Evolutionary conservation across 228 moss, liverwort and hornwort species (phyloP), one percentile per base, ranked within the genome.

Genomic region (Sphagnum magellanicum): DNA sequence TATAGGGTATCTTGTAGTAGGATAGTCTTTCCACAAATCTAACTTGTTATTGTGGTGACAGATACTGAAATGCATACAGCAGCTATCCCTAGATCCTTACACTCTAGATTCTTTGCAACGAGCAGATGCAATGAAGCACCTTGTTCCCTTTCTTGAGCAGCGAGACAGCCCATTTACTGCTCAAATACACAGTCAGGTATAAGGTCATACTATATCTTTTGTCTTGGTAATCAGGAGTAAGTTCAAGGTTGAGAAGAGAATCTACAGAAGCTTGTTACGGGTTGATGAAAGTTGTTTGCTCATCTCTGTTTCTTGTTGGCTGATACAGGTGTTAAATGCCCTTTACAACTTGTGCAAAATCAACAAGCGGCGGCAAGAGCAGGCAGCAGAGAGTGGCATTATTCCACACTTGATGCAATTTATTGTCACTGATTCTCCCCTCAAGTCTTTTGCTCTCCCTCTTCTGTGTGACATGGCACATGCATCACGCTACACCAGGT

Each of bases 391-490:
- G 81, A 88, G 97, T 85, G 97, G 92, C 78, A 88, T 97, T 62
- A 93, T 97, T 60, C 90, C 93, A 65, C 91, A 91, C 74, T 74
- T 97, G 68, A 90, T 97, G 78, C 90, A 88, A 69, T 93, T 93
- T 71, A 91, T 97, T 72, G 77, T 82, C 73, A 83, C 82, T 14
- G 74, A 83, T 69, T 97, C 91, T 75, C 79, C 89, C 62, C 88
- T 97, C 12, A 93, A 91, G 74, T 91, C 91, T 69, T 90, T 87
- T 78, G 97, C 97, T 14, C 85, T 97, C 59, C 81, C 97, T 63
- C 81, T 97, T 73, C 79, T 97, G 46, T 93, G 97, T 83, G 97
- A 93, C 69, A 97, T 97, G 93, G 97, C 97, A 73, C 97, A 97
- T 82, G 93, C 97, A 58, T 97, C 97, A 65, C 84, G 91, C 49